Evolutionary conservation across 2,329 filamentous ascomycete species (phyloP).

Genomic region (Bipolaris bicolor): DNA sequence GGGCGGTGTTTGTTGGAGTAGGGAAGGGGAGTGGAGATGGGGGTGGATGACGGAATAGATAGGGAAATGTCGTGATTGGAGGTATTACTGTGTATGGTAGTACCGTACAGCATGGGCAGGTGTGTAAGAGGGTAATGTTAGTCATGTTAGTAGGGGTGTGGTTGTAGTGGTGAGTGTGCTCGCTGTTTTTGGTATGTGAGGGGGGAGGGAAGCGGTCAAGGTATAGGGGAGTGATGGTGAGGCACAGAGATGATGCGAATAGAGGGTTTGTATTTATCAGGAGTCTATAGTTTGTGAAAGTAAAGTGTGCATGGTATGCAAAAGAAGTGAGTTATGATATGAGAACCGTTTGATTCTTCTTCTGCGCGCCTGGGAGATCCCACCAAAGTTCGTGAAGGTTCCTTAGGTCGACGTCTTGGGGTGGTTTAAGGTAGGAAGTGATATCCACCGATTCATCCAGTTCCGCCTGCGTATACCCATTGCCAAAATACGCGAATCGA

Average conservation of each 20-base stretch:
- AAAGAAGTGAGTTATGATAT: neutral
- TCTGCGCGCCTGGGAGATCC: constrained; percentile 36
- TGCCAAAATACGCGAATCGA: constrained; percentile 69
- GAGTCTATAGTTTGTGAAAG: neutral
- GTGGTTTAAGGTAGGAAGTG: constrained; percentile 66
- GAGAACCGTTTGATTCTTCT: constrained; percentile 13
- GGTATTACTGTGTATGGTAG: neutral
- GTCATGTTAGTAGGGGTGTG: too few relatives aligned
- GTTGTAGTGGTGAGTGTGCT: too few relatives aligned
- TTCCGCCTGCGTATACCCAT: constrained; percentile 69
- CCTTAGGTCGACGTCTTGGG: constrained; percentile 64
- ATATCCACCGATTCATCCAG: constrained; percentile 62
- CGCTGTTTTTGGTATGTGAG: too few relatives aligned
- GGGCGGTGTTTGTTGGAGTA: neutral
- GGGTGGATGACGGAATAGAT: neutral
- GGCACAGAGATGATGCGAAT: too few relatives aligned
- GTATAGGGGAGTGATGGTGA: too few relatives aligned
- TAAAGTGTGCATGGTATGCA: neutral
- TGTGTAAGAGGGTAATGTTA: too few relatives aligned
- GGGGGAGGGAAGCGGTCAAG: too few relatives aligned
- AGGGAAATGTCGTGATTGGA: constrained; percentile 1
- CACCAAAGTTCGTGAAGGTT: constrained; percentile 73
- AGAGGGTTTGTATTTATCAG: too few relatives aligned
- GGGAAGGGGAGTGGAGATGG: neutral
- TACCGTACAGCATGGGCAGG: too few relatives aligned